Base-by-base conservation (phyloP, 2,329 filamentous ascomycete species). In the Ophiostoma piceae region DNA sequence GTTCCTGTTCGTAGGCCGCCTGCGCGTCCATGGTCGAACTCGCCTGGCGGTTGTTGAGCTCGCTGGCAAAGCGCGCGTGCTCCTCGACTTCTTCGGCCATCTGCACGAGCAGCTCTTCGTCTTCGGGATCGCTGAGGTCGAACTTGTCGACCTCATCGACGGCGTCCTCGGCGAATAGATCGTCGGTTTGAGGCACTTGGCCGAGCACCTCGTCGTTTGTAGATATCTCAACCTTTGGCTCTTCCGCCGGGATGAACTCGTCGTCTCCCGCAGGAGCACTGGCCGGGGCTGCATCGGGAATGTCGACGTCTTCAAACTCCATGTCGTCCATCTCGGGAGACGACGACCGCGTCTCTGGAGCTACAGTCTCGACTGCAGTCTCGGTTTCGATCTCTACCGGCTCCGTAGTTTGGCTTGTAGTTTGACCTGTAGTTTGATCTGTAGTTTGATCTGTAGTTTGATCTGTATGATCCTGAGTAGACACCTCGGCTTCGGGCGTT, bases 31-130 rank as follows among this genome's bases (percentile, higher is more conserved):
- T 47, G 9, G 43, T 37, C 12, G 37, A 66, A 9, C 26, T 26
- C 3, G 26, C 57, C 65, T n/a, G 65, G 12, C 39, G n/a, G 65
- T 39, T 66, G 29, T 96, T 97, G 12, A 99, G 84, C 66, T 91
- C 88, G 73, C 91, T 94, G 1, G 94, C 92, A 76, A 99, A 99
- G 6, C 94, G 89, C 3, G 92, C 93, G 76, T 99, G 94, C 75
- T 97, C 95, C 79, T 97, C 92, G 1, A 91, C 92, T 83, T 99
- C 96, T 35, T 90, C 87, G 0, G 92, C 94, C 75, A 99, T 88
- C 74, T 94, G 92, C 7, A 87, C 87, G 70, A 98, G 85, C 7
- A 99, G 84, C 74, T 97, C 93, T 76, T 94, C 94, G 73, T 98
- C 94, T 78, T 97, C 95, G 0, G 92, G 91, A 73, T 98, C 94